Conservation (phyloP, 73 alveolate species). For the Symbiodinium natans region DNA sequence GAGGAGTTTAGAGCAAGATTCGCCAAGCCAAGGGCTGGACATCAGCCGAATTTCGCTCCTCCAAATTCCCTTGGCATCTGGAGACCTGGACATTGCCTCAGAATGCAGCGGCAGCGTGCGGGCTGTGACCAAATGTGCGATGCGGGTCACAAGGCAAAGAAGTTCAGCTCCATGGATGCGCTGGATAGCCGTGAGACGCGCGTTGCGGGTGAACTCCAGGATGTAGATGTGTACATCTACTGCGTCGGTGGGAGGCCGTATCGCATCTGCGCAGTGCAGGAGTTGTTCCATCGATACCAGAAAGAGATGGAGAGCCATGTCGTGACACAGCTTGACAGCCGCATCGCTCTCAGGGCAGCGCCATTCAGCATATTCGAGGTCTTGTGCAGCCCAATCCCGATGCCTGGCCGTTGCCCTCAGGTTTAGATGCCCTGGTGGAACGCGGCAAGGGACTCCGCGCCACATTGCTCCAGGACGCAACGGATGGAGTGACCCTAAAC, state of each 20-base stretch:
- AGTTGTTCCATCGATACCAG: constrained; percentile 60
- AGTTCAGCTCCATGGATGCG: constrained; percentile 42
- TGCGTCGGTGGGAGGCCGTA: not conserved
- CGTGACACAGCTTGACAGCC: constrained; percentile 43
- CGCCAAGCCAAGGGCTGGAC: constrained; percentile 16
- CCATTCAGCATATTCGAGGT: no score
- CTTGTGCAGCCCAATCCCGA: not conserved
- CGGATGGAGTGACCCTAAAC: not conserved
- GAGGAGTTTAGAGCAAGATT: not conserved
- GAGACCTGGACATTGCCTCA: constrained; percentile 27
- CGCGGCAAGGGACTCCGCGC: constrained; percentile 34
- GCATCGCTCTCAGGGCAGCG: not conserved
- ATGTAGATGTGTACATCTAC: no score
- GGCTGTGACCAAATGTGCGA: not conserved
- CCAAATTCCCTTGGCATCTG: constrained; percentile 6
- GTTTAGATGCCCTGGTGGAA: constrained; percentile 64
- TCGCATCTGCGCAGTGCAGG: not conserved
- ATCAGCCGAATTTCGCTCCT: constrained; percentile 56
- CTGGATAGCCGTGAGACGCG: constrained; percentile 66
- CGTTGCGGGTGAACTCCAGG: constrained; percentile 79
- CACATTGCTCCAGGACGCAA: constrained; percentile 8
- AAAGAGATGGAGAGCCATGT: constrained; percentile 63
- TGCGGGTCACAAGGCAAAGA: not conserved
- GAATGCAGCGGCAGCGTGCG: not conserved
- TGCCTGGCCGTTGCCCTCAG: not conserved